Evolutionary conservation across 352 stramenopile species (phyloP), one percentile per base, ranked within the genome.

Genomic region (Phytophthora pini): DNA sequence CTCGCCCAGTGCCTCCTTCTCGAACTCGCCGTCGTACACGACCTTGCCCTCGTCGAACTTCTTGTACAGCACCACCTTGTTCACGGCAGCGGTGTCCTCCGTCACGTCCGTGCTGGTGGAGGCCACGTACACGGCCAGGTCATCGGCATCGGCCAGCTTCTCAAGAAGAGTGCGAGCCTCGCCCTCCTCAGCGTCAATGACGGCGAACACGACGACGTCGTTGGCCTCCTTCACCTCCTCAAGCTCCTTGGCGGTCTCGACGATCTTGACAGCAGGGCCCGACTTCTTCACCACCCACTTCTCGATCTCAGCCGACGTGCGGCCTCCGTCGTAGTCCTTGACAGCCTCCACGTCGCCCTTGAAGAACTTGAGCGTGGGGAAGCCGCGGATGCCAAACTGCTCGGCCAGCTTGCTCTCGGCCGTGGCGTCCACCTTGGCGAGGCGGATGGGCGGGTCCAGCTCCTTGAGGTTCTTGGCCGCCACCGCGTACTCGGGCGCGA

Each of bases 301-400:
- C 61, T 93, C 72, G 69, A 98, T 98, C 61, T 97, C 92, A 13
- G 80, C 70, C 36, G 79, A 76, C 27, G 84, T 95, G 70, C 93
- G 88, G 63, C 90, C 91, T 31, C 90, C 87, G 50, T 93, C 89
- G 68, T 90, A 91, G 68, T 98, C 95, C 77, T 97, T 96, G 60
- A 85, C 70, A 4, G 79, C 44, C 47, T 93, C 87, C 24, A 81
- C 74, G 51, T 92, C 82, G 56, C 85, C 85, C 77, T 97, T 96
- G 71, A 97, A 97, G 69, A 97, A 97, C 80, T 98, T 97, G 61
- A 98, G 78, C 55, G 92, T 97, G 31, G 93, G 93, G 81, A 97
- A 98, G 20, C 90, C 90, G 47, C 85, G 77, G 48, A 98, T 81
- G 24, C 48, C 74, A 62, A 95, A 97, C 69, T 89, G 84, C 66